Conservation (phyloP, 2,329 filamentous ascomycete genomes). For the Chrysoporthe puriensis region DNA sequence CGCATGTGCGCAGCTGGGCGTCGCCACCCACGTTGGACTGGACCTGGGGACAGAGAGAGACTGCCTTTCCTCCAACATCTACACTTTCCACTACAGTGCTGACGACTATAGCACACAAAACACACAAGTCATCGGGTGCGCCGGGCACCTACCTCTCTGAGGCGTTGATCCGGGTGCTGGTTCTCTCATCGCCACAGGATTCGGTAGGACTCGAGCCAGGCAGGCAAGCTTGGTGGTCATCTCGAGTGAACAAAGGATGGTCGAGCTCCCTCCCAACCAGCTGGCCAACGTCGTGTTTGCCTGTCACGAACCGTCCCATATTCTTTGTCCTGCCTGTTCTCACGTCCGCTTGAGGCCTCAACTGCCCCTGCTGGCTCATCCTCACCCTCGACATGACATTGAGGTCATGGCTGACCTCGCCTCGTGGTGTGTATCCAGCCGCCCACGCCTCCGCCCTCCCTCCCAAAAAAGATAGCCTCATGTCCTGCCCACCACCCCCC, state of each 20-base stretch:
- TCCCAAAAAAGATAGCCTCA: constrained; percentile 26
- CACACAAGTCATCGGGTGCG: not conserved
- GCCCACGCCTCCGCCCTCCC: constrained; percentile 14
- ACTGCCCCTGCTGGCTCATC: constrained; percentile 20
- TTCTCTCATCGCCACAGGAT: constrained; percentile 7
- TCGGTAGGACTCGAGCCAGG: constrained; percentile 1
- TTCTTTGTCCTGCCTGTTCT: constrained; percentile 18
- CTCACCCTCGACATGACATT: constrained; percentile 21
- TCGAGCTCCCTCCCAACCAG: not conserved
- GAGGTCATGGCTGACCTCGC: constrained; percentile 22
- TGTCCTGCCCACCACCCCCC: constrained; percentile 16
- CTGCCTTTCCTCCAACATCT: constrained; percentile 12
- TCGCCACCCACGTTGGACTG: not conserved
- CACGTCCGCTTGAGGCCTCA: not conserved
- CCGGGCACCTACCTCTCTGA: constrained; percentile 11
- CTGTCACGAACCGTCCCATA: constrained; percentile 9
- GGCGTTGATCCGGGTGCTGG: not conserved
- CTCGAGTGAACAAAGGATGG: not conserved
- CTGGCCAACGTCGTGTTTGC: not conserved
- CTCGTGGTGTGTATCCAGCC: constrained; percentile 27
- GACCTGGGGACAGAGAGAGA: constrained; percentile 1
- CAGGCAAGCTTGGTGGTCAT: constrained; percentile 6
- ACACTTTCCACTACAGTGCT: constrained; percentile 14
- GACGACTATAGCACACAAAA: not conserved
- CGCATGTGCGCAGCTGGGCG: constrained; percentile 16